These are phyloP conservation scores for Edaphochlamys debaryana DNA, from an alignment of 139 green algal genomes.

Conservation along the genomic window DNA sequence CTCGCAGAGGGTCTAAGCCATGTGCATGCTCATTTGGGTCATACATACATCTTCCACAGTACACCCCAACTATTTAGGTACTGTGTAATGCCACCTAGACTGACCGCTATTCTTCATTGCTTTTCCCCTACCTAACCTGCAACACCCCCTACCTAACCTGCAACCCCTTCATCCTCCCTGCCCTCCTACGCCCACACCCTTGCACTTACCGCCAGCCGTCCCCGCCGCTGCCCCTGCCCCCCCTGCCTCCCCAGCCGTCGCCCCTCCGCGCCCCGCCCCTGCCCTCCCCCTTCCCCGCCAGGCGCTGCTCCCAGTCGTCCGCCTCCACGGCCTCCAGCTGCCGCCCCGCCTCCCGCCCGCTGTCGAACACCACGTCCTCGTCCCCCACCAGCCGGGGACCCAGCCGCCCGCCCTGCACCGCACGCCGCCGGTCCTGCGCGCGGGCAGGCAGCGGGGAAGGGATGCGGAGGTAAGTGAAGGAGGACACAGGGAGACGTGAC, in stretches of 20 bases:
- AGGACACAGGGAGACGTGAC: too few relatives aligned
- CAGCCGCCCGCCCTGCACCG: background rate
- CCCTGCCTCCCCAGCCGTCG: background rate
- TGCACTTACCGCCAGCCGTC: background rate
- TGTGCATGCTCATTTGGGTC: too few relatives aligned
- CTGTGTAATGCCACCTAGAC: too few relatives aligned
- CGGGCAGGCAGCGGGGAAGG: background rate
- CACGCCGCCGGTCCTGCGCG: background rate
- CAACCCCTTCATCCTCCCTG: too few relatives aligned
- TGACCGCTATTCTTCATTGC: too few relatives aligned
- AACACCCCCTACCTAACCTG: too few relatives aligned
- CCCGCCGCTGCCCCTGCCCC: background rate
- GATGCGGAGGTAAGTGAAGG: too few relatives aligned
- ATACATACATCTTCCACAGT: too few relatives aligned
- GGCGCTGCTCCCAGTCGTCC: constrained; percentile 41
- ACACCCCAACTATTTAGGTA: too few relatives aligned
- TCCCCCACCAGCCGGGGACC: constrained; percentile 28
- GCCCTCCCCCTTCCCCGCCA: background rate
- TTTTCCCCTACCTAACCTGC: too few relatives aligned
- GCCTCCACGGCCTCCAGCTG: constrained; percentile 29
- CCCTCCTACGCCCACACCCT: too few relatives aligned
- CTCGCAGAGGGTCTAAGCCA: too few relatives aligned
- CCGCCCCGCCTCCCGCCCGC: constrained; percentile 27
- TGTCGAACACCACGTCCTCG: constrained; percentile 50
- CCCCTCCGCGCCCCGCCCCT: background rate